Base-by-base conservation (phyloP, 2,329 filamentous ascomycete species). In the Aspergillus ustus region DNA sequence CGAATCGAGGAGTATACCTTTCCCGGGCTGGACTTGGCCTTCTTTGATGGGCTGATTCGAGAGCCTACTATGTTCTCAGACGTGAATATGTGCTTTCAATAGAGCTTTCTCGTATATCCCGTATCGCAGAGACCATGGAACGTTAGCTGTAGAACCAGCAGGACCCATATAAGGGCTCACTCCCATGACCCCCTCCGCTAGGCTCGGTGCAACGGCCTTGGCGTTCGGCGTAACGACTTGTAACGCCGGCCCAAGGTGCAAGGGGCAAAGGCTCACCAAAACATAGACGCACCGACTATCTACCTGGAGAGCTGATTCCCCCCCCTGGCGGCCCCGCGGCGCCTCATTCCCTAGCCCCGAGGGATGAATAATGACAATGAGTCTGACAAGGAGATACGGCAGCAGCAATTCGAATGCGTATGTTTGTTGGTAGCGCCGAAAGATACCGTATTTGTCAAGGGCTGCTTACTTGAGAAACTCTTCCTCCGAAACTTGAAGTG, bases 21-120 rank as follows among this genome's bases (percentile, higher is more conserved):
- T 7, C 61, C 60, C 11, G 58, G 58, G 1, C 19, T 63, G 28
- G 58, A 63, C 19, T 58, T 52, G 45, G 54, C 61, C 3, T 63
- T 61, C 34, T 63, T 58, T 15, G 51, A 60, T 19, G 20, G 17
- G 9, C 25, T 63, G 2, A 49, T 60, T 11, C 52, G 43, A 25
- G 52, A 40, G 34, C 8, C 34, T 13, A 13, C 4, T 13, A 15
- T 40, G 11, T 2, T 13, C 15, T 11, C 11, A 5, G 11, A 40
- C 15, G 34, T 11, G 34, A 40, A 40, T 40, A 15, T 11, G 34
- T 40, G 1, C 11, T 13, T 40, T 40, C 5, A 4, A 4, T 37
- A 40, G 34, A 25, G 4, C 25, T 25, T 5, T 5, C 6, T 25
- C 4, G 25, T 25, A 25, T 25, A 25, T 25, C 4, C 6, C 25